These are phyloP conservation scores for Dactylellina leptospora DNA, from an alignment of 2,329 filamentous ascomycete species.

Conservation along the genomic window DNA sequence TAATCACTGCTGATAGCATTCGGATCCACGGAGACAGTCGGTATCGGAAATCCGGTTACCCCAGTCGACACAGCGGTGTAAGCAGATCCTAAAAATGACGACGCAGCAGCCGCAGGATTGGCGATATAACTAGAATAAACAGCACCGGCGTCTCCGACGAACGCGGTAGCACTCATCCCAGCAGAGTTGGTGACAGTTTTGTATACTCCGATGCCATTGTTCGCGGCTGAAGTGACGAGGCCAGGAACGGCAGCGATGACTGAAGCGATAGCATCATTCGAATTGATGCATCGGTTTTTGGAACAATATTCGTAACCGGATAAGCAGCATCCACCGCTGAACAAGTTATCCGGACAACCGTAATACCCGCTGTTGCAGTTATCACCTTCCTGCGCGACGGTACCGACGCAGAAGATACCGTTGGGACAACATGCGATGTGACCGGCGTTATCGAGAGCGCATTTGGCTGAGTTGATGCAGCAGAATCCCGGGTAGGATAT, in stretches of 20 bases:
- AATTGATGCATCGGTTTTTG: conserved; percentile 32
- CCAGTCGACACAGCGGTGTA: conserved; percentile 15
- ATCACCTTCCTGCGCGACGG: conserved; percentile 36
- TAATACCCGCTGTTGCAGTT: conserved; percentile 40
- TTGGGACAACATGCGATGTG: conserved; percentile 51
- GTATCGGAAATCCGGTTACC: conserved; percentile 37
- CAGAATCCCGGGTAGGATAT: conserved; percentile 49
- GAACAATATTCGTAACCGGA: conserved; percentile 44
- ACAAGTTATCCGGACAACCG: conserved; percentile 30
- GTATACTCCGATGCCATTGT: conserved; percentile 37
- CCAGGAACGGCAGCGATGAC: conserved; percentile 38
- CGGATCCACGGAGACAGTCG: conserved; percentile 22
- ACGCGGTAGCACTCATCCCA: conserved; percentile 19
- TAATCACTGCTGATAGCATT: conserved; percentile 18
- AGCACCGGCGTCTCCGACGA: conserved; percentile 39
- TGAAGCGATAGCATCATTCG: conserved; percentile 41
- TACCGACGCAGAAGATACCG: conserved; percentile 43
- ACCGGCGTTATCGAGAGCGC: conserved; percentile 41
- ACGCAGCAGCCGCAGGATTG: conserved; percentile 34
- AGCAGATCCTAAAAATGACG: conserved; percentile 26
- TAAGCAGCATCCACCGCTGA: conserved; percentile 39
- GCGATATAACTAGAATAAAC: conserved; percentile 45
- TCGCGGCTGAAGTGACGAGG: conserved; percentile 28
- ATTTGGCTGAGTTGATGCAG: conserved; percentile 31
- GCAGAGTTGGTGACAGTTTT: conserved; percentile 27